These are phyloP conservation scores for Galerina sulciceps DNA, from an alignment of 768 basidiomycete genomes.

Conservation along the genomic window DNA sequence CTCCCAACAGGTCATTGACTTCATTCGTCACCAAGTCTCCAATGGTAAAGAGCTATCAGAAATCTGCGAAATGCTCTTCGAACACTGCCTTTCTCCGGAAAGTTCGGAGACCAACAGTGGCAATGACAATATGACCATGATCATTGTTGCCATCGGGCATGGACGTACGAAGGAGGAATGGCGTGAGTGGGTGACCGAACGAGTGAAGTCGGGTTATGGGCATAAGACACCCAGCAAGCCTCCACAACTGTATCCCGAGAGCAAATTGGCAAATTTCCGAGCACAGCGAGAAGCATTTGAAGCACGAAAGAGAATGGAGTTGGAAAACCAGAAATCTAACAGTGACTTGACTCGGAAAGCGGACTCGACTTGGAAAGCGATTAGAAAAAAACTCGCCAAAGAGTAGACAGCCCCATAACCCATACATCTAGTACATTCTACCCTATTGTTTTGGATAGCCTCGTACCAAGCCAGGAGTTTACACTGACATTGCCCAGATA, in stretches of 20 bases:
- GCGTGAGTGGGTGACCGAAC: constrained; percentile 86
- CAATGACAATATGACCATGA: constrained; percentile 98
- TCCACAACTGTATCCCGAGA: constrained; percentile 79
- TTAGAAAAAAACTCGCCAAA: too few species aligned
- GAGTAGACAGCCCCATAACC: too few species aligned
- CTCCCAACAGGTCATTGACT: constrained; percentile 92
- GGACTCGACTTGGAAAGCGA: too few species aligned
- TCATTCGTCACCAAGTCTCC: constrained; percentile 80
- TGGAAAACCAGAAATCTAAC: too few species aligned
- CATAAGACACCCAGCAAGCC: constrained; percentile 77
- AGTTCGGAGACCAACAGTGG: too few species aligned
- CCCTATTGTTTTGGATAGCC: too few species aligned
- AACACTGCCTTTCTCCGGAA: constrained; percentile 92
- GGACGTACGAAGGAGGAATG: constrained; percentile 91
- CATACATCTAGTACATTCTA: too few species aligned
- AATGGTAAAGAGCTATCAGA: constrained; percentile 79
- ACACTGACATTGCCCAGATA: too few species aligned
- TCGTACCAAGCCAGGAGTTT: too few species aligned
- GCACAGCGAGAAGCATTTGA: constrained; percentile 63
- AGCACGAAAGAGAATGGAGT: constrained; percentile 43
- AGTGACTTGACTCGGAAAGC: too few species aligned
- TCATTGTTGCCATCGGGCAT: constrained; percentile 86
- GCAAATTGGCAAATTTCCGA: constrained; percentile 64
- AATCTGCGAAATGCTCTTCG: constrained; percentile 89
- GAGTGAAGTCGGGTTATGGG: constrained; percentile 77